A percentile compares a stretch with the other conserved stretches of the same genome.
Conservation (phyloP, 768 basidiomycete species). For the Psilocybe cubensis region DNA sequence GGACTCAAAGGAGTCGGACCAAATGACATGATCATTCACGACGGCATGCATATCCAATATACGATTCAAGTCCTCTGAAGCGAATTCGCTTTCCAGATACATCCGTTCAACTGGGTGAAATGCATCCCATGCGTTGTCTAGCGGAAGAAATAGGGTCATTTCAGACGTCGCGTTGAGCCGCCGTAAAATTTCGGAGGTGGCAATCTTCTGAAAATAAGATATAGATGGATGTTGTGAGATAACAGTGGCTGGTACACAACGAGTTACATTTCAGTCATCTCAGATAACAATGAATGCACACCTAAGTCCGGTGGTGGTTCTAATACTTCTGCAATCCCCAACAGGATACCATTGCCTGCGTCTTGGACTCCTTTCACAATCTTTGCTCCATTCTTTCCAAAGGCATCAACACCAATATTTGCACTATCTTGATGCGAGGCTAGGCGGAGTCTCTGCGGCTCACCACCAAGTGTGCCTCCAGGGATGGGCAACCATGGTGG, state of each 20-base stretch:
- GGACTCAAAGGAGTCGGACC: slow-evolving; percentile 64
- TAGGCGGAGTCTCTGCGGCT: slow-evolving; percentile 81
- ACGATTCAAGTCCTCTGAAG: slow-evolving; percentile 74
- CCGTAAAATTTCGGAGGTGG: slow-evolving; percentile 59
- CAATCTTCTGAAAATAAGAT: slow-evolving; percentile 75
- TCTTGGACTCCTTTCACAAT: slow-evolving; percentile 59
- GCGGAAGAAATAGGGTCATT: slow-evolving; percentile 88
- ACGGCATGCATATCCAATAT: slow-evolving; percentile 84
- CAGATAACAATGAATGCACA: slow-evolving; percentile 36
- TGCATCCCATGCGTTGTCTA: slow-evolving; percentile 81
- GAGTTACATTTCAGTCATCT: slow-evolving; percentile 4
- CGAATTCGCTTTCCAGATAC: slow-evolving; percentile 90
- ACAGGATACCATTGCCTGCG: slow-evolving; percentile 76
- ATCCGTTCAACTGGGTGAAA: slow-evolving; percentile 78
- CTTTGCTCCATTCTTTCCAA: slow-evolving; percentile 73
- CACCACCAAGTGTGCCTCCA: slow-evolving; percentile 77
- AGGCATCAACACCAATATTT: slow-evolving; percentile 77
- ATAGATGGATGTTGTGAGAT: slow-evolving; percentile 61
- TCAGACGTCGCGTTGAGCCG: slow-evolving; percentile 69
- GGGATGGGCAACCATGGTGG: slow-evolving; percentile 89
- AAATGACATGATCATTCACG: slow-evolving; percentile 57
- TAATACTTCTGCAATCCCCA: slow-evolving; percentile 77
- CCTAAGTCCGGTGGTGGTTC: slow-evolving; percentile 76
- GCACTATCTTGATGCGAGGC: slow-evolving; percentile 49
- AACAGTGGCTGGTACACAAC: slow-evolving; percentile 53